Evolutionary conservation across 495 filamentous ascomycete species (phyloP).

Genomic region (Hypoxylon fragiforme): DNA sequence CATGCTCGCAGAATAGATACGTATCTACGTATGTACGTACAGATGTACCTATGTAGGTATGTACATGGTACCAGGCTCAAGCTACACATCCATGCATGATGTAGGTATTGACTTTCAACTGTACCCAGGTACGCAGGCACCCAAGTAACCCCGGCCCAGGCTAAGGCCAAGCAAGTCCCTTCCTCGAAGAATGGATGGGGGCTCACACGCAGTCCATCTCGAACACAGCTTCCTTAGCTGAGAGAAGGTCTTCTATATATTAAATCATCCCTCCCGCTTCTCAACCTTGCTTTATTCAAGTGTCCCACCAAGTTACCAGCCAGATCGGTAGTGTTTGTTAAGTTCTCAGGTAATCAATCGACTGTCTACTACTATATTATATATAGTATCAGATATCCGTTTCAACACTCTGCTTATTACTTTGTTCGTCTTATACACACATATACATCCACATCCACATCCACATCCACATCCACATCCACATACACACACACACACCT

Average conservation of each 20-base stretch:
- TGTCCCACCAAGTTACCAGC: slow-evolving; percentile 36
- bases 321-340: slow-evolving; percentile 17
- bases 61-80: no score
- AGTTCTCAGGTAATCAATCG: slow-evolving; percentile 21
- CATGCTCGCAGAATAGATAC: slow-evolving; percentile 20
- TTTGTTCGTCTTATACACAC: slow-evolving; percentile 1
- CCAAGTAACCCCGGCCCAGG: neutral
- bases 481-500: no score
- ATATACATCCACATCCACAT: no score
- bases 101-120: neutral
- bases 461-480: no score
- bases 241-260: slow-evolving; percentile 29
- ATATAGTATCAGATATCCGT: no score
- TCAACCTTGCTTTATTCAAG: slow-evolving; percentile 10
- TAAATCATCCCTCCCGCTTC: slow-evolving; percentile 30
- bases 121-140: neutral
- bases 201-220: slow-evolving; percentile 21
- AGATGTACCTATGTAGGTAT: no score
- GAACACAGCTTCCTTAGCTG: slow-evolving; percentile 26
- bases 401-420: neutral
- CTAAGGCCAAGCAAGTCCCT: neutral
- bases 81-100: no score
- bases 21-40: slow-evolving; percentile 22
- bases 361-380: neutral
- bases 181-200: slow-evolving; percentile 18